Conservation (phyloP, 768 basidiomycete genomes). For the Suillus subaureus region DNA sequence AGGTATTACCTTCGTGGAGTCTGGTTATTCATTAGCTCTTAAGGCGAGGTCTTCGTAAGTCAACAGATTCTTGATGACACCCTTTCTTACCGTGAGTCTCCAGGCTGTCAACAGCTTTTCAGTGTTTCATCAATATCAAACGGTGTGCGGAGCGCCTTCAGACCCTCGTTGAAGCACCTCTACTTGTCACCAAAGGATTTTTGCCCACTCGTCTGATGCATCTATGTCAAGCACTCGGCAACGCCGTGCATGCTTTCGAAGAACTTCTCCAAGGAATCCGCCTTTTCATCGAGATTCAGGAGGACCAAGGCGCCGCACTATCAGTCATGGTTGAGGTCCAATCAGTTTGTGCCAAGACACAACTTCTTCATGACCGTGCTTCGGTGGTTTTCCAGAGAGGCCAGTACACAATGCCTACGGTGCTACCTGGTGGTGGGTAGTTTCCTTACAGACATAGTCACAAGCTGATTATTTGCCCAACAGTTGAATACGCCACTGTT, state of each 20-base stretch:
- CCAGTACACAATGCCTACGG: conserved; percentile 26
- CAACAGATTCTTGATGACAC: neutral
- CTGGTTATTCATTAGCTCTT: conserved; percentile 69
- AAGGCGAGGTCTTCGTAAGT: conserved; percentile 66
- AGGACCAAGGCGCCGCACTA: conserved; percentile 17
- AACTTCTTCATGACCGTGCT: conserved; percentile 31
- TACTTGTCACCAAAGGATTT: conserved; percentile 17
- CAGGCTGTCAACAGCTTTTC: conserved; percentile 25
- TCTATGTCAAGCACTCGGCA: conserved; percentile 21
- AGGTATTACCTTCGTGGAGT: conserved; percentile 78
- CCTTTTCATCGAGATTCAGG: conserved; percentile 36
- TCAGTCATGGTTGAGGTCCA: conserved; percentile 32
- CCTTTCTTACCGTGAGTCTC: conserved; percentile 18
- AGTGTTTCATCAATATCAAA: conserved; percentile 16
- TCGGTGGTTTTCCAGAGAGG: conserved; percentile 20
- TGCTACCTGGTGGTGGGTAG: conserved; percentile 41
- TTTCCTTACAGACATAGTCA: neutral
- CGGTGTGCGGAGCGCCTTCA: conserved; percentile 23
- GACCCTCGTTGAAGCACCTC: conserved; percentile 20
- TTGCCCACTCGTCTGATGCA: conserved; percentile 7
- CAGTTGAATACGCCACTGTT: conserved; percentile 38
- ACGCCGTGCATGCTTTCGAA: conserved; percentile 33
- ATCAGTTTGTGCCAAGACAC: conserved; percentile 26
- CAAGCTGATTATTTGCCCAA: conserved; percentile 16
- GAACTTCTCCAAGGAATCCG: conserved; percentile 40